Conservation (phyloP, 192 early-diverging fungal species). For the Physocladia obscura region DNA sequence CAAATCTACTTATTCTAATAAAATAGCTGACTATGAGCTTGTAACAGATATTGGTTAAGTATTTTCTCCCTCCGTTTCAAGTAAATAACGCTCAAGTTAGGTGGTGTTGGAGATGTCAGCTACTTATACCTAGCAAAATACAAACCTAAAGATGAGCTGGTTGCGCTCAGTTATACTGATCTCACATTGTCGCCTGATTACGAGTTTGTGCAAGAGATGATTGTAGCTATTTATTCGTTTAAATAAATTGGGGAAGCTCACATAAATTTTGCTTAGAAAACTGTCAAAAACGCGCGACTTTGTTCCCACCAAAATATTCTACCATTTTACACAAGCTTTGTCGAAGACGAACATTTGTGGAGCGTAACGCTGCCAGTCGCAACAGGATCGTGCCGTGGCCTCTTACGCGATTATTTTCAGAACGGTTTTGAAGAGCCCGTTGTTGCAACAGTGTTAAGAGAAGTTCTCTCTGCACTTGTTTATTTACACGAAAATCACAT, state of each 20-base stretch:
- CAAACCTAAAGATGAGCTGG: constrained; percentile 48
- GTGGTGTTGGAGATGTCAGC: constrained; percentile 64
- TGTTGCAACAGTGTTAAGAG: constrained; percentile 54
- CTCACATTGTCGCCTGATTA: constrained; percentile 54
- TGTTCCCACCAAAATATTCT: constrained; percentile 55
- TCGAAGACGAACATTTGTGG: constrained; percentile 59
- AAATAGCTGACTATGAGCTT: constrained; percentile 51
- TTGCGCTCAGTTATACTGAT: constrained; percentile 60
- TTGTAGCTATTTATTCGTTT: constrained; percentile 24
- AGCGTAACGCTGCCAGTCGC: constrained; percentile 55
- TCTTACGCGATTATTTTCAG: constrained; percentile 52
- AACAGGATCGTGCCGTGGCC: constrained; percentile 46
- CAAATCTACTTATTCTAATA: too few species aligned
- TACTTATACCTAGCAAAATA: constrained; percentile 56
- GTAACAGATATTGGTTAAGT: constrained; percentile 47
- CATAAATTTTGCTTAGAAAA: constrained; percentile 35
- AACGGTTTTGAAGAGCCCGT: constrained; percentile 49
- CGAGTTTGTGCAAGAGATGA: constrained; percentile 58
- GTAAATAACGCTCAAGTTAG: constrained; percentile 4
- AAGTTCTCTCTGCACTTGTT: constrained; percentile 51
- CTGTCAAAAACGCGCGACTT: constrained; percentile 44
- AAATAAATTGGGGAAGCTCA: neutral
- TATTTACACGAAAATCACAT: constrained; percentile 60
- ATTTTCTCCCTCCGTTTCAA: neutral
- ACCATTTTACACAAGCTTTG: constrained; percentile 52